A percentile compares a stretch with the other conserved stretches of the same genome.
Evolutionary conservation across 2,329 filamentous ascomycete genomes (phyloP).

Genomic region (Hypomyces rosellus): DNA sequence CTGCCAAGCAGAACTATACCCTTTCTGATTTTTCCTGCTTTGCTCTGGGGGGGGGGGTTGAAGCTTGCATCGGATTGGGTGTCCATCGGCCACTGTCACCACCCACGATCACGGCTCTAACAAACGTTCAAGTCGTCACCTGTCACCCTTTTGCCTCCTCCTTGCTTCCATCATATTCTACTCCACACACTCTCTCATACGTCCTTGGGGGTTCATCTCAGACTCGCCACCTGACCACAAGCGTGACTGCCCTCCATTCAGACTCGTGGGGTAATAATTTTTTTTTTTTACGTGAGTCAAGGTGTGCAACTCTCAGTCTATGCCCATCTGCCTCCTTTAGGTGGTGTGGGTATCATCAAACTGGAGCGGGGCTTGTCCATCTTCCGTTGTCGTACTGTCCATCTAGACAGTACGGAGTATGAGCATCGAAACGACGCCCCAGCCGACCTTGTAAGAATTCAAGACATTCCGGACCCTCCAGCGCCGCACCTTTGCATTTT

Average conservation of each 20-base stretch:
- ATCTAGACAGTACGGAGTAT: no score
- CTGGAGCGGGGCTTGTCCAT: no score
- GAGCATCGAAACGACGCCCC: no score
- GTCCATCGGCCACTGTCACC: slow-evolving; percentile 4
- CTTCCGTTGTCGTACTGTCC: no score
- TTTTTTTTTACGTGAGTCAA: not conserved
- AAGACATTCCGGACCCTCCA: slow-evolving; percentile 1
- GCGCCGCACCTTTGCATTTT: not conserved
- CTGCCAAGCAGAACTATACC: slow-evolving; percentile 4
- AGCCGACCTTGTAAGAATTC: no score
- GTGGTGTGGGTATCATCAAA: no score
- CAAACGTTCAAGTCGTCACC: slow-evolving; percentile 1
- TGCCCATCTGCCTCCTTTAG: no score
- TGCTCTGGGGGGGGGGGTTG: slow-evolving; percentile 7
- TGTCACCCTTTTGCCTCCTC: slow-evolving; percentile 7
- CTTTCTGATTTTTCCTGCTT: slow-evolving; percentile 10
- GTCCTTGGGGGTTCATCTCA: not conserved
- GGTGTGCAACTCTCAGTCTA: no score
- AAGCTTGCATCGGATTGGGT: slow-evolving; percentile 7
- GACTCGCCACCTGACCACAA: not conserved
- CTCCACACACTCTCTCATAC: not conserved
- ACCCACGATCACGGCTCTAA: not conserved
- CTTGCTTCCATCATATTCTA: not conserved
- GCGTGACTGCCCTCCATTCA: no score
- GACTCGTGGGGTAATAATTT: no score